Evolutionary conservation across 2,329 filamentous ascomycete genomes (phyloP), one percentile per base, ranked within the genome.

Genomic region (Colletotrichum higginsianum): DNA sequence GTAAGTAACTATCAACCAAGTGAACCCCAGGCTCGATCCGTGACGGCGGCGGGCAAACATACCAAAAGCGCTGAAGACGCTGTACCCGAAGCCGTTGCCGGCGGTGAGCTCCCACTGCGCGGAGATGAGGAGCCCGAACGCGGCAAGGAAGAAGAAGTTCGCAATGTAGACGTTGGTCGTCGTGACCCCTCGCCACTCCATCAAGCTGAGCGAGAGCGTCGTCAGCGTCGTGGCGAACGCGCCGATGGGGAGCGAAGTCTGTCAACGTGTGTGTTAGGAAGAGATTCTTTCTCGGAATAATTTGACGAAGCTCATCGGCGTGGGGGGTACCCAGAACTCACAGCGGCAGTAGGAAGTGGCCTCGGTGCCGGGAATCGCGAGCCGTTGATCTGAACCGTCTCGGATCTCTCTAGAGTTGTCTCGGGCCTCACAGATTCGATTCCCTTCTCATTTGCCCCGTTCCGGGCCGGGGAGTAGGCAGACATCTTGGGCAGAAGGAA

Each of bases 21-120:
- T 30, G 30, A 9, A 9, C 6, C 30, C 30, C 30, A 30, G 30
- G 30, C 9, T 12, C 9, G n/a, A 13, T 38, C 21, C n/a, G 11
- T 5, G 3, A 18, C 13, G 4, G 4, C 13, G 2, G 15, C 16
- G 23, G 38, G 15, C 3, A 6, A 15, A 38, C 74, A 57, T 72
- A 84, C 87, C 86, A 71, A 89, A 89, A 8, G 86, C 87, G 70
- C 84, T 85, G 46, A 88, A 83, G 0, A 88, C 85, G 0, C 86
- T 89, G 67, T 89, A 89, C 0, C 82, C 82, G 66, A 87, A 88
- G 0, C 83, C 84, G 63, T 89, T 88, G 0, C 87, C 87, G 13
- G 84, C 78, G 0, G 85, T 83, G 0, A 89, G 76, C 75, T 89
- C 86, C 87, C 87, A 89, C 74, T 89, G 86, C 6, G 88, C 87